Evolutionary conservation across 306 rosid species (phyloP), one percentile per base, ranked within the genome.

Genomic region (Cercis canadensis): DNA sequence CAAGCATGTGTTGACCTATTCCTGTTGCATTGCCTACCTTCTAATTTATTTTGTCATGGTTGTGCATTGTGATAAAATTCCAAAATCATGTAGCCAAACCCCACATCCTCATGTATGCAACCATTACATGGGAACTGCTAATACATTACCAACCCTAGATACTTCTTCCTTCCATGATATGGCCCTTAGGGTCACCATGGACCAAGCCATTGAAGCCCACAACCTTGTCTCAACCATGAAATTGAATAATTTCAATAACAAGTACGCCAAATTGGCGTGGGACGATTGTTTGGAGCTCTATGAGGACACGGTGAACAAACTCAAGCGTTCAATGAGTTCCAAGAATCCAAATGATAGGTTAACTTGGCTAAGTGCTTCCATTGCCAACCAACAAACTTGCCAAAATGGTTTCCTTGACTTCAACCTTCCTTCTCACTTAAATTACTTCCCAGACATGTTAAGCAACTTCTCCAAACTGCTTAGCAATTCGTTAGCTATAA

Each of bases 351-450:
- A 75, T 3, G 96, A 89, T 11, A 78, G 37, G 17, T 32, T 66
- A 8, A 92, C 98, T 3, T 81, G 88, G 96, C 72, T 88, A 41
- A 90, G 96, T 70, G 96, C 98, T 32, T 85, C 98, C 12, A 61
- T 90, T 39, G 84, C 96, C 6, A 88, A 92, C 50, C 89, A 85
- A 14, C 91, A 86, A 75, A 92, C 96, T 11, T 92, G 98, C 49
- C 83, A 47, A 72, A 80, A 86, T 53, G 96, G 98, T 46, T 90
- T 92, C 73, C 51, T 11, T 32, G 88, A 92, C 8, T 76, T 85
- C 55, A 70, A 79, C 56, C 63, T 86, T 18, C 52, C 69, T 7
- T 78, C 84, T 11, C 70, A 83, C 63, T 50, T 81, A 5, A 64
- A 75, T 16, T 69, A 51, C 19, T 85, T 86, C 31, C 89, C 96